Evolutionary conservation across 225 moss, liverwort and hornwort genomes (phyloP).

Genomic region (Physcomitrium patens): DNA sequence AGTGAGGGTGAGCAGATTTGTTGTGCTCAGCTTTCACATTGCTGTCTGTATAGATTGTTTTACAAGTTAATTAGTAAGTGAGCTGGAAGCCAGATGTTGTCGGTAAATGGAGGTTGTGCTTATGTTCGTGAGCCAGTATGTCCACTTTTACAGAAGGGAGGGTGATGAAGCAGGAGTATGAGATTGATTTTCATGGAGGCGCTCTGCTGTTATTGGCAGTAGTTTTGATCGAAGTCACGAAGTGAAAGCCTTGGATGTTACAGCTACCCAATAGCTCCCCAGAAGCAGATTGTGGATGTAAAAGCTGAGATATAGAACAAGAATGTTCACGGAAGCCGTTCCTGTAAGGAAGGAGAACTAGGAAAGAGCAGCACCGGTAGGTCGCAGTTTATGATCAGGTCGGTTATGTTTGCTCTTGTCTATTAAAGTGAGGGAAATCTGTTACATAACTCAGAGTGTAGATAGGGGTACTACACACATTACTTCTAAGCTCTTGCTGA

Average conservation of each 20-base stretch:
- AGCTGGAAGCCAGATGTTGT: slow-evolving; percentile 38
- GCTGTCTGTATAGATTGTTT: slow-evolving; percentile 26
- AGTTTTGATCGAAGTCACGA: slow-evolving; percentile 23
- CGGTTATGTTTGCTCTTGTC: slow-evolving; percentile 22
- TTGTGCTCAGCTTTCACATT: slow-evolving; percentile 19
- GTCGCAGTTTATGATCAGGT: slow-evolving; percentile 38
- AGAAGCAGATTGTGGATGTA: background rate
- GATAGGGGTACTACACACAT: slow-evolving; percentile 8
- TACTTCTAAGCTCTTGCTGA: slow-evolving; percentile 27
- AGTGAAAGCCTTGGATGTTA: slow-evolving; percentile 25
- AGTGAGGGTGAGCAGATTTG: slow-evolving; percentile 26
- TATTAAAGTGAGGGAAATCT: slow-evolving; percentile 11
- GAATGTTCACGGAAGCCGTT: slow-evolving; percentile 18
- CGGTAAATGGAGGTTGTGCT: slow-evolving; percentile 26
- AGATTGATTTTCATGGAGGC: slow-evolving; percentile 24
- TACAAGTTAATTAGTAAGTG: slow-evolving; percentile 31
- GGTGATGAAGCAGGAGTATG: slow-evolving; percentile 6
- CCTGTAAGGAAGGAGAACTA: slow-evolving; percentile 16
- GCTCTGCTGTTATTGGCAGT: slow-evolving; percentile 19
- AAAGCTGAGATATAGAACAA: slow-evolving; percentile 11
- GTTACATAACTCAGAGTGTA: background rate
- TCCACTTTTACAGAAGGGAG: slow-evolving; percentile 17
- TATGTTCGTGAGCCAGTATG: slow-evolving; percentile 39
- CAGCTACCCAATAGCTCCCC: slow-evolving; percentile 11
- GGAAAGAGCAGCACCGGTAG: slow-evolving; percentile 18